phyloP scores from a whole-genome alignment of 768 basidiomycete genomes.

The Lepiota brunneoincarnata region DNA sequence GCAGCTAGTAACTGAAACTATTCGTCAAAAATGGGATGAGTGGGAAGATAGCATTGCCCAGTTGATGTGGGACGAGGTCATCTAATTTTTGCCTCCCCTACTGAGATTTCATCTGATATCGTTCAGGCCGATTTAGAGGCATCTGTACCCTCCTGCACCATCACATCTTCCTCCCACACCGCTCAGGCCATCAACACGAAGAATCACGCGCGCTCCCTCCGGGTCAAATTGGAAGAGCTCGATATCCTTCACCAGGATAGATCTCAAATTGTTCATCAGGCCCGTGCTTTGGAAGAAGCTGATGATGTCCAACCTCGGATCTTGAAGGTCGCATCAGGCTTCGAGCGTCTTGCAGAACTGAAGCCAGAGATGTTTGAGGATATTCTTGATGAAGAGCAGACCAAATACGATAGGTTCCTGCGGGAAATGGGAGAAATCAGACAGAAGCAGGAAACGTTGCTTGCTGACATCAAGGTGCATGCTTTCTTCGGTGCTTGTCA shows the following conservation, averaged over 20 bases:
- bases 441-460: conserved; percentile 59
- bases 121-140: conserved; percentile 61
- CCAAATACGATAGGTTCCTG: conserved; percentile 79
- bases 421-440: conserved; percentile 51
- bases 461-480: conserved; percentile 68
- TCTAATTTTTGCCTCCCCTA: conserved; percentile 23
- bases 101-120: neutral
- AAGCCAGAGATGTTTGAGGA: conserved; percentile 89
- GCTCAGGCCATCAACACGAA: conserved; percentile 50
- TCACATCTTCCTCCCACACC: conserved; percentile 24
- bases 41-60: conserved; percentile 75
- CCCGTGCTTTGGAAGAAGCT: conserved; percentile 52
- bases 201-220: conserved; percentile 65
- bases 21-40: conserved; percentile 83
- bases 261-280: conserved; percentile 60
- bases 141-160: conserved; percentile 66
- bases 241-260: conserved; percentile 68
- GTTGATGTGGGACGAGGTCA: conserved; percentile 65
- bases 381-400: conserved; percentile 71
- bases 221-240: conserved; percentile 74
- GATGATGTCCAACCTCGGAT: conserved; percentile 79
- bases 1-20: conserved; percentile 70
- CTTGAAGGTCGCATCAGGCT: conserved; percentile 57
- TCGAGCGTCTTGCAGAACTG: conserved; percentile 68
- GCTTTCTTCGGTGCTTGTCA: neutral